Evolutionary conservation across 1,284 basidiomycete genomes (phyloP).

Genomic region (Vanrija humicola): DNA sequence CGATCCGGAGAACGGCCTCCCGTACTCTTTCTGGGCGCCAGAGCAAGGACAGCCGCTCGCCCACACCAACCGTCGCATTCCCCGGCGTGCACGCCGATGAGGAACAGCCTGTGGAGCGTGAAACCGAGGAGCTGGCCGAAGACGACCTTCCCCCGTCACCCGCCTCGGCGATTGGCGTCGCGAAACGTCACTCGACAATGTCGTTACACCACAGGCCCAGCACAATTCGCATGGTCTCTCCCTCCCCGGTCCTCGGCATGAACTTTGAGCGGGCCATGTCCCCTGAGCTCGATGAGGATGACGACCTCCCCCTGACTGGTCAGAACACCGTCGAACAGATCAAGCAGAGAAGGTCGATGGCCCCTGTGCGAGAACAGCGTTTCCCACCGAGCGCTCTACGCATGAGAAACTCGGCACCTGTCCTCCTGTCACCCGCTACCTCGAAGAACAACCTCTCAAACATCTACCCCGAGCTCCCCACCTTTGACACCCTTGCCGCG

Average conservation of each 20-base stretch:
- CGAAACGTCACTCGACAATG: constrained; percentile 32
- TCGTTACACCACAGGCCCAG: constrained; percentile 33
- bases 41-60: not conserved
- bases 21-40: constrained; percentile 9
- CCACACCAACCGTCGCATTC: not conserved
- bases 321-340: constrained; percentile 21
- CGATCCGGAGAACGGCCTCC: constrained; percentile 13
- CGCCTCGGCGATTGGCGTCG: constrained; percentile 41
- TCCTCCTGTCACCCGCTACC: constrained; percentile 14
- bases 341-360: constrained; percentile 35
- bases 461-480: constrained; percentile 25
- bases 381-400: not conserved
- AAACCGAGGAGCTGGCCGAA: constrained; percentile 8
- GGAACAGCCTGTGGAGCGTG: not conserved
- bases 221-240: constrained; percentile 39
- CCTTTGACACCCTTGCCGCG: not conserved
- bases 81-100: not conserved
- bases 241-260: constrained; percentile 15
- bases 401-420: constrained; percentile 28
- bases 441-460: not conserved
- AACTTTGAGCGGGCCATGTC: not conserved
- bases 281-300: constrained; percentile 8
- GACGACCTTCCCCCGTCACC: constrained; percentile 33
- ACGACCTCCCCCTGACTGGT: constrained; percentile 35
- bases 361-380: constrained; percentile 14